phyloP scores from a whole-genome alignment of 495 filamentous ascomycete species.

The Talaromyces thailandensis region DNA sequence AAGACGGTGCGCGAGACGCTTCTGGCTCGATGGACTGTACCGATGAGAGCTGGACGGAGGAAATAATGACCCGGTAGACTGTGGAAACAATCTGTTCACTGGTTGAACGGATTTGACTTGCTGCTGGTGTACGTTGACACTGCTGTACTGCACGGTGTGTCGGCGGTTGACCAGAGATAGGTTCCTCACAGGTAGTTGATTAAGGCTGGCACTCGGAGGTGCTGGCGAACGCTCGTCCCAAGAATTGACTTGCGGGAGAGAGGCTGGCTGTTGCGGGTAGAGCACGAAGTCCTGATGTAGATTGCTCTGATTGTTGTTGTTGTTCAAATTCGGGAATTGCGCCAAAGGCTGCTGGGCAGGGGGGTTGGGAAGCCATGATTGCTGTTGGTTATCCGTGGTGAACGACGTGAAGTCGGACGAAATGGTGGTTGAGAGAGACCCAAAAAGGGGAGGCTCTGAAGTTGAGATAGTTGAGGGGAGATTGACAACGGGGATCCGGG shows the following conservation, averaged over 20 bases:
- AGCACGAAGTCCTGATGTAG: conserved; percentile 39
- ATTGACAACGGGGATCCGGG: conserved; percentile 22
- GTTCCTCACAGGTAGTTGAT: conserved; percentile 2
- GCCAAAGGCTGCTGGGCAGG: conserved; percentile 35
- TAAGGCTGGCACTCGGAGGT: conserved; percentile 32
- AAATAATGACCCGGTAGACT: conserved; percentile 20
- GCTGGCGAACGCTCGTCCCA: conserved; percentile 28
- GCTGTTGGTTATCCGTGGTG: conserved; percentile 56
- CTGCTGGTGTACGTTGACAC: conserved; percentile 8
- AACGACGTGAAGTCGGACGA: conserved; percentile 47
- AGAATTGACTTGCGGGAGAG: conserved; percentile 23
- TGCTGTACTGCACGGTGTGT: conserved; percentile 2
- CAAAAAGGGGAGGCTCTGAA: conserved; percentile 38
- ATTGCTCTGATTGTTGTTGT: conserved; percentile 16
- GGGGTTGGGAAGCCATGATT: conserved; percentile 55
- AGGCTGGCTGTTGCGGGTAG: conserved; percentile 20
- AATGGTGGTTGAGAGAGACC: conserved; percentile 34
- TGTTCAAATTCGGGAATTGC: conserved; percentile 22
- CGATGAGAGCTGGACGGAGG: conserved; percentile 33
- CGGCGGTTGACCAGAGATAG: conserved; percentile 7
- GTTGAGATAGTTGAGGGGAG: conserved; percentile 28
- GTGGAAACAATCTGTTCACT: conserved; percentile 27
- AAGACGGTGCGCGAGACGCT: conserved; percentile 19
- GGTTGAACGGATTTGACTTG: conserved; percentile 16
- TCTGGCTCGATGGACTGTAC: conserved; percentile 33